A percentile compares a stretch with the other conserved stretches of the same genome.
phyloP scores from a whole-genome alignment of 2,329 filamentous ascomycete genomes.

The Fusarium mangiferae region DNA sequence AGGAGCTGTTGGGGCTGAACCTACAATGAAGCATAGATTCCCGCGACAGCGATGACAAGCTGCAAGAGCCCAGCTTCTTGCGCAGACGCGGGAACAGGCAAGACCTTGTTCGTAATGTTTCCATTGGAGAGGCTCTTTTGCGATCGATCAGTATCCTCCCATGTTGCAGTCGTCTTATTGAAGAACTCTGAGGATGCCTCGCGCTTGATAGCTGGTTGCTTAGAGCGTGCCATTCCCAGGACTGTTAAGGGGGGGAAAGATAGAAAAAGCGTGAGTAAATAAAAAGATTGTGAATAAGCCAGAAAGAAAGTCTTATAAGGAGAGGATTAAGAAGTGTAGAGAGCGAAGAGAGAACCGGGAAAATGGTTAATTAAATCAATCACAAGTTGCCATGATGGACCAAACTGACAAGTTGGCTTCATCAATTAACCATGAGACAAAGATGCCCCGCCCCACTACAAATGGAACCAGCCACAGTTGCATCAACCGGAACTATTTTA shows the following conservation, averaged over 20 bases:
- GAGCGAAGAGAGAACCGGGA: constrained; percentile 19
- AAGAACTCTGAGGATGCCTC: constrained; percentile 75
- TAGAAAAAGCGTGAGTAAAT: not conserved
- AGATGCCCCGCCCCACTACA: constrained; percentile 28
- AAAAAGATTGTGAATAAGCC: not conserved
- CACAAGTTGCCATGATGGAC: constrained; percentile 41
- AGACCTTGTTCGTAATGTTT: constrained; percentile 41
- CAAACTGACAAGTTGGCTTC: constrained; percentile 45
- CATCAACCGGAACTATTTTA: not conserved
- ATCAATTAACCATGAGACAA: constrained; percentile 30
- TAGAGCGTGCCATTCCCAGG: constrained; percentile 73
- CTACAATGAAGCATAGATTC: constrained; percentile 97
- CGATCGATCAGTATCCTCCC: constrained; percentile 48
- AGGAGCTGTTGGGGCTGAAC: constrained; percentile 42
- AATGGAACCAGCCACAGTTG: constrained; percentile 18
- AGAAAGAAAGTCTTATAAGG: not conserved
- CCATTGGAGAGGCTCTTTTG: constrained; percentile 38
- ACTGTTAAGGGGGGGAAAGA: not conserved
- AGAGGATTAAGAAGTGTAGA: constrained; percentile 18
- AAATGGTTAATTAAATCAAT: constrained; percentile 24
- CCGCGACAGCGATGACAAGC: constrained; percentile 86
- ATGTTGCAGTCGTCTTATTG: constrained; percentile 56
- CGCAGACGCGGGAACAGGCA: constrained; percentile 44
- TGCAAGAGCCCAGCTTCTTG: constrained; percentile 74
- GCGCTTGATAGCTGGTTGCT: constrained; percentile 74